phyloP scores from a whole-genome alignment of 139 green algal species.

The Volvox africanus region DNA sequence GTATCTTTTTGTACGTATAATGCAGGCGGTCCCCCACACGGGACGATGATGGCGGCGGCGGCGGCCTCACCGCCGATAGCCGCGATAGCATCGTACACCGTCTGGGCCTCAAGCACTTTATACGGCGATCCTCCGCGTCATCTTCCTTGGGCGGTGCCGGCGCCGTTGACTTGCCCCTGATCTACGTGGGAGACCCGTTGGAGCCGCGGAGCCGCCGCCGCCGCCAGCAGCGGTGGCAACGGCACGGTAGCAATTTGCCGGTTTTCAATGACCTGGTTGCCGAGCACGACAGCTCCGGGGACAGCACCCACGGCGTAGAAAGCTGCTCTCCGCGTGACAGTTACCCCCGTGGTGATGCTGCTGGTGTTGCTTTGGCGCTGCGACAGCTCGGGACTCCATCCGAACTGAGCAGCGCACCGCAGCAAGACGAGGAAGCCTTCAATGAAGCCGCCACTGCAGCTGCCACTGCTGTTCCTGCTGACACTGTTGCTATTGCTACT shows the following conservation, averaged over 20 bases:
- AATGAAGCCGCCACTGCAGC: neutral
- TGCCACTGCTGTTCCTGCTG: neutral
- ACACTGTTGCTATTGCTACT: no score
- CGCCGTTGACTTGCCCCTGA: neutral
- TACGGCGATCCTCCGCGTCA: constrained; percentile 17
- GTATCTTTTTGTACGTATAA: no score
- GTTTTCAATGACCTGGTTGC: neutral
- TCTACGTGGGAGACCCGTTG: constrained; percentile 1
- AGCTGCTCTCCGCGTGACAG: neutral
- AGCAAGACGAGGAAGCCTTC: neutral
- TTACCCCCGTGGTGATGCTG: no score
- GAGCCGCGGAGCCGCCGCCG: neutral
- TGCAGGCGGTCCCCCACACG: neutral
- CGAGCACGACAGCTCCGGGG: neutral
- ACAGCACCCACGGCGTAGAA: neutral
- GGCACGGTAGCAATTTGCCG: neutral
- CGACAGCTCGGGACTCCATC: no score
- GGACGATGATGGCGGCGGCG: neutral
- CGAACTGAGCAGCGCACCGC: no score
- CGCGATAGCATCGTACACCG: neutral
- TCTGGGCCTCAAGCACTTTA: neutral
- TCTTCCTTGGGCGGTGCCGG: neutral
- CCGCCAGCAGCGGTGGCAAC: neutral
- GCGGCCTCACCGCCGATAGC: neutral
- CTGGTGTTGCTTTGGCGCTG: no score